Evolutionary conservation across 495 filamentous ascomycete species (phyloP).

Genomic region (Aspergillus sclerotioniger): DNA sequence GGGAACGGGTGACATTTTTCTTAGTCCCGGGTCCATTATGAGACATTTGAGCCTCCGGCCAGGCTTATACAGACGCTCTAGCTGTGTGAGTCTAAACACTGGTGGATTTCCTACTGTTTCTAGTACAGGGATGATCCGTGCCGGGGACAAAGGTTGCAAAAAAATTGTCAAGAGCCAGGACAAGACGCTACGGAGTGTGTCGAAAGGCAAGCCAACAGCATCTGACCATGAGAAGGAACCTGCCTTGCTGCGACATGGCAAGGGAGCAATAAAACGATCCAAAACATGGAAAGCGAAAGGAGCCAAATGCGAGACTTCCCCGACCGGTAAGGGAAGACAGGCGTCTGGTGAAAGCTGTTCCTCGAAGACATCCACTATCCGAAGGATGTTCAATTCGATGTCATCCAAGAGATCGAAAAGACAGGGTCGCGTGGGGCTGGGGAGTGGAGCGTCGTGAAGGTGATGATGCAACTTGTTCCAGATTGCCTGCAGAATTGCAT

Average conservation of each 20-base stretch:
- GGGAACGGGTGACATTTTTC: slow-evolving; percentile 53
- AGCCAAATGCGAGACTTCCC: background rate
- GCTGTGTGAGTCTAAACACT: slow-evolving; percentile 24
- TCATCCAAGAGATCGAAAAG: slow-evolving; percentile 16
- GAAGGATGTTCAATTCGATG: slow-evolving; percentile 25
- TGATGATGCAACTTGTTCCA: slow-evolving; percentile 19
- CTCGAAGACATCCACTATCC: slow-evolving; percentile 16
- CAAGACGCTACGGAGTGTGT: slow-evolving; percentile 3
- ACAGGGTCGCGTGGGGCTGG: slow-evolving; percentile 11
- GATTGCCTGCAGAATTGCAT: slow-evolving; percentile 12
- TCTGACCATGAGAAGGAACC: slow-evolving; percentile 6
- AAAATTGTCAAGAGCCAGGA: slow-evolving; percentile 15
- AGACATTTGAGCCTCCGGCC: slow-evolving; percentile 64
- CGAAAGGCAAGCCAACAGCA: background rate
- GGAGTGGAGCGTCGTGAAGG: slow-evolving; percentile 14
- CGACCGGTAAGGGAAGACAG: slow-evolving; percentile 1
- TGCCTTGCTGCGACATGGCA: slow-evolving; percentile 1
- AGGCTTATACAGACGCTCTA: slow-evolving; percentile 33
- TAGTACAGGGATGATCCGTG: background rate
- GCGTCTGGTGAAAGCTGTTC: slow-evolving; percentile 7
- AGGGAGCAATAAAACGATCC: slow-evolving; percentile 7
- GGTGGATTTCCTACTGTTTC: slow-evolving; percentile 3
- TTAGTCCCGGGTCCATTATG: slow-evolving; percentile 75
- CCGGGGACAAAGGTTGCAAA: slow-evolving; percentile 11
- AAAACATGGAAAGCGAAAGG: slow-evolving; percentile 14